Conservation (phyloP, 805 yeast species). For the Teunomyces panamensis region DNA sequence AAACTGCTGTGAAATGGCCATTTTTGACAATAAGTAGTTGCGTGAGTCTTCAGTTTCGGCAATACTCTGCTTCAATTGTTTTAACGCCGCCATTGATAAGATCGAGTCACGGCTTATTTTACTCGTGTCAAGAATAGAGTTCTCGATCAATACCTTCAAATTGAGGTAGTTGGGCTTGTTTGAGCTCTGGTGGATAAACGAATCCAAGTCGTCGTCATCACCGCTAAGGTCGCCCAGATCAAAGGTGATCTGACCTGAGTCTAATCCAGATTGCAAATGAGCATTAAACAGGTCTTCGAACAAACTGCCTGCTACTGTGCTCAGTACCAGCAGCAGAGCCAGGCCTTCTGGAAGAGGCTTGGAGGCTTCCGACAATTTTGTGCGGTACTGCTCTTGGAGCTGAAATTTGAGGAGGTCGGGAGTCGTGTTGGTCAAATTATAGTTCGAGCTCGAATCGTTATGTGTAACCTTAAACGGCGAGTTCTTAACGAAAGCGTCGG, state of each 20-base stretch:
- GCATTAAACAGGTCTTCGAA: conserved; percentile 31
- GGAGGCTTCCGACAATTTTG: conserved; percentile 15
- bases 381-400: conserved; percentile 38
- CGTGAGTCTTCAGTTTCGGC: conserved; percentile 29
- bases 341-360: conserved; percentile 3
- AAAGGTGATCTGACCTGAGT: conserved; percentile 20
- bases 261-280: conserved; percentile 32
- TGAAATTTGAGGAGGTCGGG: conserved; percentile 43
- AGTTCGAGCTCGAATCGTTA: conserved; percentile 20
- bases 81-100: conserved; percentile 26
- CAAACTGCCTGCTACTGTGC: conserved; percentile 15
- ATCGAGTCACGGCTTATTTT: conserved; percentile 33
- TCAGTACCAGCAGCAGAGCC: conserved; percentile 3
- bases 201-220: conserved; percentile 16
- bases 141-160: conserved; percentile 43
- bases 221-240: conserved; percentile 2
- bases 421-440: conserved; percentile 38
- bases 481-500: conserved; percentile 32
- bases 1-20: conserved; percentile 34
- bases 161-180: conserved; percentile 33
- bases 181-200: conserved; percentile 11
- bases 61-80: conserved; percentile 25
- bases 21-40: conserved; percentile 28
- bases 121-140: conserved; percentile 40
- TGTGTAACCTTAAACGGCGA: conserved; percentile 36